Evolutionary conservation across 2,329 filamentous ascomycete species (phyloP).

Genomic region (Penicillium italicum): DNA sequence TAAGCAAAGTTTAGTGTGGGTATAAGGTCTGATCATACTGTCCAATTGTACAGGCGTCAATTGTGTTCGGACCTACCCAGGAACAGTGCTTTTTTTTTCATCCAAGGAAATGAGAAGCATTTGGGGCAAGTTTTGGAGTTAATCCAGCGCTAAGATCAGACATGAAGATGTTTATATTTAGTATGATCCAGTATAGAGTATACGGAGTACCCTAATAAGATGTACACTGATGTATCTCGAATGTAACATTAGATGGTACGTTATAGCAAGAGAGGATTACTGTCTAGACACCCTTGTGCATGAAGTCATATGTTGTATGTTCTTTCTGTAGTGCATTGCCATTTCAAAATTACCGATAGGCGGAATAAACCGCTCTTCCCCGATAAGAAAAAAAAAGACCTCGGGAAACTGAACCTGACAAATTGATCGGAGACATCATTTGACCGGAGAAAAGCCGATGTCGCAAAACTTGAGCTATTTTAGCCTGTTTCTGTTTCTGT

Average conservation of each 20-base stretch:
- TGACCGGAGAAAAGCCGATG: slow-evolving; percentile 20
- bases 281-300: not conserved
- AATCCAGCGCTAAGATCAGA: slow-evolving; percentile 1
- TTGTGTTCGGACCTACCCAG: slow-evolving; percentile 4
- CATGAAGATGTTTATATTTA: slow-evolving; percentile 8
- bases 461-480: slow-evolving; percentile 4
- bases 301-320: not conserved
- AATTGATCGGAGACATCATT: slow-evolving; percentile 8
- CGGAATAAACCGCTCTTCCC: not conserved
- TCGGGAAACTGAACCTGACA: not conserved
- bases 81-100: slow-evolving; percentile 2
- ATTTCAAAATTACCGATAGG: not conserved
- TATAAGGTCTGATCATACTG: slow-evolving; percentile 1
- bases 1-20: slow-evolving; percentile 12
- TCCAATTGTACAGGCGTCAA: slow-evolving; percentile 5
- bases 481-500: slow-evolving; percentile 9
- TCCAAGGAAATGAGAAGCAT: not conserved
- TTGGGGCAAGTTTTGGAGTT: not conserved
- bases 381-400: not conserved
- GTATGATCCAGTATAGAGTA: not conserved
- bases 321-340: not conserved
- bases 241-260: not conserved
- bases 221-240: not conserved
- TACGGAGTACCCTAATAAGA: not conserved
- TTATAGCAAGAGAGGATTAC: not conserved